A percentile compares a stretch with the other conserved stretches of the same genome.
These are phyloP conservation scores for Rhodotorula sp. DNA, from an alignment of 1,284 basidiomycete species.

Conservation along the genomic window DNA sequence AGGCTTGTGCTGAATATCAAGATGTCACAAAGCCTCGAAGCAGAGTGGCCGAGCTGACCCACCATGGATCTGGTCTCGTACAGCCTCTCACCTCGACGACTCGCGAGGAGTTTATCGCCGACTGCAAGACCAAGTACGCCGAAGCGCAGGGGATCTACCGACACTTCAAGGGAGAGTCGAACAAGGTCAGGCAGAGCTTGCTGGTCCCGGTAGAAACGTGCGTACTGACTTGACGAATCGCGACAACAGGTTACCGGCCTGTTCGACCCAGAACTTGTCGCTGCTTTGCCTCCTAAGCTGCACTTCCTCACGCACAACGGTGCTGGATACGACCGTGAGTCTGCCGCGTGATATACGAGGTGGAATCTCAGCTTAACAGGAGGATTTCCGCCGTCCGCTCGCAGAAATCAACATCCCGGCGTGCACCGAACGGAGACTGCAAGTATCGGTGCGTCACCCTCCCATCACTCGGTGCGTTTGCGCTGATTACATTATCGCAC, in stretches of 20 bases:
- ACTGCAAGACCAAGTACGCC: slow-evolving; percentile 68
- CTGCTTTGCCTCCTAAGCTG: slow-evolving; percentile 63
- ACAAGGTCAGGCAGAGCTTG: slow-evolving; percentile 9
- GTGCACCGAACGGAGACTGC: slow-evolving; percentile 13
- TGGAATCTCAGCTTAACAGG: neutral
- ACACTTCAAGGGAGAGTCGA: slow-evolving; percentile 55
- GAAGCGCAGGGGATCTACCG: slow-evolving; percentile 76
- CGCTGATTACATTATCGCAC: slow-evolving; percentile 50
- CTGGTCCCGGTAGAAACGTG: neutral
- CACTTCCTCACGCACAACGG: slow-evolving; percentile 89
- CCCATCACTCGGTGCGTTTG: neutral
- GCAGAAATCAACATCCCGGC: slow-evolving; percentile 12
- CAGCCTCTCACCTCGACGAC: slow-evolving; percentile 62
- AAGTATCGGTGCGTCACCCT: slow-evolving; percentile 12
- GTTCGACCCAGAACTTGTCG: slow-evolving; percentile 75
- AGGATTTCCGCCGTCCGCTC: slow-evolving; percentile 22
- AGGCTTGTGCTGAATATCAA: no score
- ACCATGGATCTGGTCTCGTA: neutral
- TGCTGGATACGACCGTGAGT: slow-evolving; percentile 57
- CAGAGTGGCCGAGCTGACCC: neutral
- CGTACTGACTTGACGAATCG: slow-evolving; percentile 43
- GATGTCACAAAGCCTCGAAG: no score
- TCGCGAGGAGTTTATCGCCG: slow-evolving; percentile 64
- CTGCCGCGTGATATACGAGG: slow-evolving; percentile 8
- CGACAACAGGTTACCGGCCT: slow-evolving; percentile 62